Percentiles rank a stretch among this genome's conserved stretches.
Evolutionary conservation across 495 filamentous ascomycete genomes (phyloP).

Genomic region (Pyronema domesticum): DNA sequence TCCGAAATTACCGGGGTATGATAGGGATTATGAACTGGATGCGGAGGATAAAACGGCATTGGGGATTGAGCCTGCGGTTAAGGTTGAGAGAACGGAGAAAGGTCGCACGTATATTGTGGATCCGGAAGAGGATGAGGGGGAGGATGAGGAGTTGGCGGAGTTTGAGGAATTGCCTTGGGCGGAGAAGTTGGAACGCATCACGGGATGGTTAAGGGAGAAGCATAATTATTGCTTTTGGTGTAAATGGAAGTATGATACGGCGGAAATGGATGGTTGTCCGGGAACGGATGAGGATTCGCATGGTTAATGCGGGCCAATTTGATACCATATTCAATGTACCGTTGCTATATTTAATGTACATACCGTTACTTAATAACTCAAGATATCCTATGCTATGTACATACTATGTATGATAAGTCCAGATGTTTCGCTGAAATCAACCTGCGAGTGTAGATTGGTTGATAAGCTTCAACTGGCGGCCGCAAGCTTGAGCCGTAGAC

Average conservation of each 20-base stretch:
- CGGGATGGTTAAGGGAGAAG: slow-evolving; percentile 48
- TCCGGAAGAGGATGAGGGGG: slow-evolving; percentile 38
- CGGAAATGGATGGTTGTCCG: slow-evolving; percentile 71
- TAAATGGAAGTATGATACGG: slow-evolving; percentile 58
- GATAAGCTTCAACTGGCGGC: too few species aligned
- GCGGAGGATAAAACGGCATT: slow-evolving; percentile 38
- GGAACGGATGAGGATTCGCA: slow-evolving; percentile 84
- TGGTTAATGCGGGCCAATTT: slow-evolving; percentile 33
- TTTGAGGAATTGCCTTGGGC: slow-evolving; percentile 51
- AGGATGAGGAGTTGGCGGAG: slow-evolving; percentile 74
- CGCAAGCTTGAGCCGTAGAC: too few species aligned
- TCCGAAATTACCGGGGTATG: slow-evolving; percentile 35
- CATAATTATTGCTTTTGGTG: slow-evolving; percentile 94
- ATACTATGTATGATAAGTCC: too few species aligned
- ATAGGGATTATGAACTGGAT: slow-evolving; percentile 35
- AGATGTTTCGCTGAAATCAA: too few species aligned
- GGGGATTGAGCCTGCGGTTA: slow-evolving; percentile 23
- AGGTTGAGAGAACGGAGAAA: background rate
- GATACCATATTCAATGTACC: too few species aligned
- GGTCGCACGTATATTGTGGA: slow-evolving; percentile 25
- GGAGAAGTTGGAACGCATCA: slow-evolving; percentile 46
- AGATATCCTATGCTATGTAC: too few species aligned
- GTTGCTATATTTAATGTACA: too few species aligned
- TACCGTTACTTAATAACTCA: too few species aligned
- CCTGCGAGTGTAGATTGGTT: too few species aligned